Percentiles rank a stretch among this genome's conserved stretches.
Evolutionary conservation across 2,329 filamentous ascomycete species (phyloP).

Genomic region (Fusarium tuaranense): DNA sequence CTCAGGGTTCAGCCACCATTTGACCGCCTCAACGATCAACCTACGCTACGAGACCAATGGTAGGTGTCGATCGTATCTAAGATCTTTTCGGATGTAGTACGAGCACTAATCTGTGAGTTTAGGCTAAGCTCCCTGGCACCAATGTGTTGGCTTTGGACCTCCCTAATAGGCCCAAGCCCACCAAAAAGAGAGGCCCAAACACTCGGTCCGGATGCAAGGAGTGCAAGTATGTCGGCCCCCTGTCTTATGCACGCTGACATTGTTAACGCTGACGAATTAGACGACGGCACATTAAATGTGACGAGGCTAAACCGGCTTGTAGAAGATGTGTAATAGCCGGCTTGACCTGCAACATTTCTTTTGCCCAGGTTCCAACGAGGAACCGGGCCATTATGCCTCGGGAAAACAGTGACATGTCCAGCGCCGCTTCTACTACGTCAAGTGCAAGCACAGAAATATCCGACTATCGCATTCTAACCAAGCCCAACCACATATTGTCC

Average conservation of each 20-base stretch:
- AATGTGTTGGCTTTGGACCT: slow-evolving; percentile 25
- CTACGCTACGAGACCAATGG: neutral
- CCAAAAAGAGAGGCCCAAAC: slow-evolving; percentile 33
- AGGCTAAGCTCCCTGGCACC: slow-evolving; percentile 24
- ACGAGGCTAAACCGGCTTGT: slow-evolving; percentile 37
- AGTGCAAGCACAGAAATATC: neutral
- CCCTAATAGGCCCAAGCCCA: slow-evolving; percentile 12
- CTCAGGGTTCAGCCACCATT: neutral
- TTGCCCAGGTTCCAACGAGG: slow-evolving; percentile 7
- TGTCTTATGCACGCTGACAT: neutral
- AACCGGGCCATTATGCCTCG: neutral
- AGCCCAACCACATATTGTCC: slow-evolving; percentile 26
- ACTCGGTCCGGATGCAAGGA: slow-evolving; percentile 37
- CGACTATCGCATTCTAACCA: slow-evolving; percentile 29
- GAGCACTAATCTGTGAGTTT: neutral
- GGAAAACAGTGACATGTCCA: neutral
- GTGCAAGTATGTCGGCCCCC: slow-evolving; percentile 34
- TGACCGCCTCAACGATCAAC: neutral
- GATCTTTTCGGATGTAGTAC: neutral
- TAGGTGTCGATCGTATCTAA: neutral
- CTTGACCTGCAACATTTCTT: slow-evolving; percentile 25
- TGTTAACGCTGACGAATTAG: slow-evolving; percentile 14
- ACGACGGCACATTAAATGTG: slow-evolving; percentile 41
- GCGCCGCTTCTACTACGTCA: neutral
- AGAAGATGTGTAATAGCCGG: slow-evolving; percentile 25